phyloP scores from a whole-genome alignment of 2,329 filamentous ascomycete genomes.

The Hymenoscyphus linearis region DNA sequence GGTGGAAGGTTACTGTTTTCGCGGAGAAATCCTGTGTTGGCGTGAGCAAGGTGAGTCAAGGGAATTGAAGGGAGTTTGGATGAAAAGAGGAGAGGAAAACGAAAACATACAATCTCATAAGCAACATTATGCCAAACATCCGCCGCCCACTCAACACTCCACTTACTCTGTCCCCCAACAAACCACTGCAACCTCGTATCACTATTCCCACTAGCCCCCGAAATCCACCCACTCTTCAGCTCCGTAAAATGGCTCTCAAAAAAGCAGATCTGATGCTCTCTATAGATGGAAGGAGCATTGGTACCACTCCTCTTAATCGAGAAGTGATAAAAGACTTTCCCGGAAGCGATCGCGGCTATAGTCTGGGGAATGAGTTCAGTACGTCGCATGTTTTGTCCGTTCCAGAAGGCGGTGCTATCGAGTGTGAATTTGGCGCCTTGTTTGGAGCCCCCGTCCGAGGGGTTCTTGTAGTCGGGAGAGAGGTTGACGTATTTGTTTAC shows the following conservation, averaged over 20 bases:
- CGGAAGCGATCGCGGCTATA: constrained; percentile 54
- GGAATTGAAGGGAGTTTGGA: neutral
- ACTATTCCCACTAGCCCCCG: constrained; percentile 39
- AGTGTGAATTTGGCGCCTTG: constrained; percentile 68
- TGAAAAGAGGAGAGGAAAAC: neutral
- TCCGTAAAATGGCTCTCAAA: constrained; percentile 72
- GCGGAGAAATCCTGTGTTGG: constrained; percentile 48
- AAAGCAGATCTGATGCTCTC: constrained; percentile 60
- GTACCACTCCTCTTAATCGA: constrained; percentile 53
- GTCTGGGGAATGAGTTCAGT: constrained; percentile 72
- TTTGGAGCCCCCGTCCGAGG: constrained; percentile 50
- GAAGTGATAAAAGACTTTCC: constrained; percentile 67
- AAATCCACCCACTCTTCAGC: constrained; percentile 62
- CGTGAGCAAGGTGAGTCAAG: neutral
- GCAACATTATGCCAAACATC: constrained; percentile 71
- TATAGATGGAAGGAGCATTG: constrained; percentile 54
- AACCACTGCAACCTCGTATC: constrained; percentile 60
- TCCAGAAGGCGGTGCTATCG: constrained; percentile 60
- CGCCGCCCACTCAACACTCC: constrained; percentile 55
- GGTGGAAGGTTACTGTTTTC: constrained; percentile 61
- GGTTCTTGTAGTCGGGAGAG: constrained; percentile 44
- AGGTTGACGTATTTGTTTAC: constrained; percentile 38
- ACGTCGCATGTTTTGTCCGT: constrained; percentile 66
- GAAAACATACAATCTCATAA: constrained; percentile 53
- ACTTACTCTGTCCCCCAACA: constrained; percentile 54